Conservation (phyloP, 2,329 filamentous ascomycete species). For the Curvularia lunata region DNA sequence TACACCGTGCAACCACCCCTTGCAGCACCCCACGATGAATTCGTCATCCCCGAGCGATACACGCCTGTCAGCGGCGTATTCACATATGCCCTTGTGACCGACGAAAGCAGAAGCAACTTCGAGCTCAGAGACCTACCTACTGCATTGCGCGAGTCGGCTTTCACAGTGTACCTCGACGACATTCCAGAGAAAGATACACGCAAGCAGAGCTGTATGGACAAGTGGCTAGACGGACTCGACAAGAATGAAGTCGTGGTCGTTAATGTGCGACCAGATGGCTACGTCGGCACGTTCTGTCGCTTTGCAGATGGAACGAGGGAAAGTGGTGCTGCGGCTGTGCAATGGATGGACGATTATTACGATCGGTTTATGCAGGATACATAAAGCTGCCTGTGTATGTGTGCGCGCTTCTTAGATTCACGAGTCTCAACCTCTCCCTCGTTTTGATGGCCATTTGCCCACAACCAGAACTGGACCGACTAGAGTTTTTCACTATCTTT, state of each 20-base stretch:
- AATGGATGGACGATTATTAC: constrained; percentile 61
- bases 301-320: constrained; percentile 45
- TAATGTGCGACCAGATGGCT: constrained; percentile 75
- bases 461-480: background rate
- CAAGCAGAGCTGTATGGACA: constrained; percentile 63
- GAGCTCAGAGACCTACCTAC: constrained; percentile 70
- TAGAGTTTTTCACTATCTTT: background rate
- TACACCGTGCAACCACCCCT: constrained; percentile 66
- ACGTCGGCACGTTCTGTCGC: constrained; percentile 68
- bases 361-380: constrained; percentile 52
- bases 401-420: background rate
- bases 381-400: constrained; percentile 7
- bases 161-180: constrained; percentile 76
- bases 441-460: background rate
- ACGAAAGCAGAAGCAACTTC: constrained; percentile 66
- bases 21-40: constrained; percentile 67
- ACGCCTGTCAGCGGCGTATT: constrained; percentile 71
- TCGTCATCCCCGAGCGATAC: constrained; percentile 71
- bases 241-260: constrained; percentile 67
- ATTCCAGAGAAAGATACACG: constrained; percentile 63
- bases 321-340: constrained; percentile 44
- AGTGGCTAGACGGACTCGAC: constrained; percentile 69
- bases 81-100: constrained; percentile 69
- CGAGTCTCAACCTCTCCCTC: background rate
- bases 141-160: constrained; percentile 68